Percentiles rank a stretch among this genome's conserved stretches.
Evolutionary conservation across 2,329 filamentous ascomycete genomes (phyloP).

Genomic region (Endothia cerciana): DNA sequence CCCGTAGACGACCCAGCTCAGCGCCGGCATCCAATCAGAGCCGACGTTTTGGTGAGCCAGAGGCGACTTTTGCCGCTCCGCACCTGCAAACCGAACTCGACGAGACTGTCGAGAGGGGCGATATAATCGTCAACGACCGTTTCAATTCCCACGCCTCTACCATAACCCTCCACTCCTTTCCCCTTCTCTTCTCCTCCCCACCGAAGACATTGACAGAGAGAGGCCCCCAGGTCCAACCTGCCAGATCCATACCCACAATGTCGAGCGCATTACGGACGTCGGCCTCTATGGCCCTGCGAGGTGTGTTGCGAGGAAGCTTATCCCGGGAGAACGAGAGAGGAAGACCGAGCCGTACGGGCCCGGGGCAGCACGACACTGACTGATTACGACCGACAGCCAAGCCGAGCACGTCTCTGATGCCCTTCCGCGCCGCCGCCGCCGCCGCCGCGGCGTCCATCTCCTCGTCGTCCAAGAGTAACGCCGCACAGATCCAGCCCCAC

Average conservation of each 20-base stretch:
- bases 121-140: background rate
- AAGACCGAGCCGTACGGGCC: background rate
- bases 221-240: too few relatives aligned
- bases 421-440: slow-evolving; percentile 66
- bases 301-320: slow-evolving; percentile 40
- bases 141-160: background rate
- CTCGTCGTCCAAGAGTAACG: slow-evolving; percentile 66
- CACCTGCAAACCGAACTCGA: slow-evolving; percentile 13
- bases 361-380: background rate
- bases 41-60: slow-evolving; percentile 25
- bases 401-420: slow-evolving; percentile 65
- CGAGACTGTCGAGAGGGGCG: slow-evolving; percentile 3
- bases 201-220: background rate
- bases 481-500: slow-evolving; percentile 51
- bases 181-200: background rate
- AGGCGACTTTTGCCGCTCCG: slow-evolving; percentile 24
- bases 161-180: slow-evolving; percentile 12
- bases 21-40: slow-evolving; percentile 22
- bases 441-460: slow-evolving; percentile 67
- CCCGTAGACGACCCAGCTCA: background rate
- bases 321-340: background rate
- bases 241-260: slow-evolving; percentile 42
- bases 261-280: slow-evolving; percentile 54
- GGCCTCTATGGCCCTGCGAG: slow-evolving; percentile 57
- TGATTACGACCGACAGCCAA: slow-evolving; percentile 55